Conservation (phyloP, 768 basidiomycete genomes). For the Tremella mesenterica region DNA sequence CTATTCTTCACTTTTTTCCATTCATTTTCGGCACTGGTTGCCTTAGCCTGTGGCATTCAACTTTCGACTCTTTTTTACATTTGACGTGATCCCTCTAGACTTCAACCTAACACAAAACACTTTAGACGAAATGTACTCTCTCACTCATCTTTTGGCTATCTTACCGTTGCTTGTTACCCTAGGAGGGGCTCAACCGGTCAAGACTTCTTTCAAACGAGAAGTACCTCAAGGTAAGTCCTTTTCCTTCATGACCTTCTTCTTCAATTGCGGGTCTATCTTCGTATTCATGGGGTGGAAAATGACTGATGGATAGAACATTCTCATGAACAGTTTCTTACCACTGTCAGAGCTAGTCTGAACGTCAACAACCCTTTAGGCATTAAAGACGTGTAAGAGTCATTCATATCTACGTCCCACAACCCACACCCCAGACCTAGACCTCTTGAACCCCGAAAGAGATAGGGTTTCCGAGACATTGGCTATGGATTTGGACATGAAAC, state of each 20-base stretch:
- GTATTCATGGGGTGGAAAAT: too few species aligned
- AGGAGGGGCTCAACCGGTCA: constrained; percentile 47
- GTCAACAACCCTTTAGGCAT: constrained; percentile 57
- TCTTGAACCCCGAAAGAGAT: too few species aligned
- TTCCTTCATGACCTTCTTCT: background rate
- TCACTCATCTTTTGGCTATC: constrained; percentile 11
- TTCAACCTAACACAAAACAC: too few species aligned
- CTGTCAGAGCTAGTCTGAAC: constrained; percentile 50
- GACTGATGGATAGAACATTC: too few species aligned
- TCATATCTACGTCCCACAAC: background rate
- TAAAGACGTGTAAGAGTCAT: constrained; percentile 48
- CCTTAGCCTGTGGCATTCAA: background rate
- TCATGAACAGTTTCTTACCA: constrained; percentile 54
- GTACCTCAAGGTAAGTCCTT: constrained; percentile 55
- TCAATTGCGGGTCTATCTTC: background rate
- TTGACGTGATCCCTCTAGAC: too few species aligned
- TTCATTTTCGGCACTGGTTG: constrained; percentile 13
- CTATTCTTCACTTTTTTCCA: background rate
- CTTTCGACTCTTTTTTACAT: too few species aligned
- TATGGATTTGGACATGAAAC: too few species aligned
- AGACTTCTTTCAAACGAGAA: constrained; percentile 49
- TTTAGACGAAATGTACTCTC: too few species aligned
- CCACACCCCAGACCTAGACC: too few species aligned
- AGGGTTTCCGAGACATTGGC: background rate
- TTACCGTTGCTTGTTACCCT: constrained; percentile 43